Evolutionary conservation across 2,329 filamentous ascomycete species (phyloP).

Genomic region (Didymellaceae sp.): DNA sequence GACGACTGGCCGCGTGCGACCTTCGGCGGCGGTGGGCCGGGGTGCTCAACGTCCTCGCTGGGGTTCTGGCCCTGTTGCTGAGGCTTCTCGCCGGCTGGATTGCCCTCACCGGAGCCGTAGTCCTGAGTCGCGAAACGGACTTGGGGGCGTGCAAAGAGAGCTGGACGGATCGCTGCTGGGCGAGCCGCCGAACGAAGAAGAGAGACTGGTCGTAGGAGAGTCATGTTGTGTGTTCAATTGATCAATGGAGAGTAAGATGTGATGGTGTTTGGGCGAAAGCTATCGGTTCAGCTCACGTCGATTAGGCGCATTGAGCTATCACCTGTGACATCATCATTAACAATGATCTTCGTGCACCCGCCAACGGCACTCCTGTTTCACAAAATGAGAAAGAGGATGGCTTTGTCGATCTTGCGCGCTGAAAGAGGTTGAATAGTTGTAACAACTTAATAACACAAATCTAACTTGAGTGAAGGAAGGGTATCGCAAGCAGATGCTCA

Average conservation of each 20-base stretch:
- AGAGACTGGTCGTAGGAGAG: slow-evolving; percentile 37
- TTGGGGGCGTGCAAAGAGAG: slow-evolving; percentile 38
- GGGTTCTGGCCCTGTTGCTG: slow-evolving; percentile 51
- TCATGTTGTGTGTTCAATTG: slow-evolving; percentile 32
- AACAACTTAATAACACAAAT: not conserved
- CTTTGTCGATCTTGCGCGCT: slow-evolving; percentile 1
- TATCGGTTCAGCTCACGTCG: not conserved
- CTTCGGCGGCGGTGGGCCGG: slow-evolving; percentile 53
- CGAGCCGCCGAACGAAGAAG: slow-evolving; percentile 38
- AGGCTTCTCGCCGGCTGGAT: slow-evolving; percentile 53
- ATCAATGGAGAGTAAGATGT: not conserved
- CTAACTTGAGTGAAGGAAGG: slow-evolving; percentile 10
- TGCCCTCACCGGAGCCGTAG: slow-evolving; percentile 53
- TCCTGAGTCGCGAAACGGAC: slow-evolving; percentile 47
- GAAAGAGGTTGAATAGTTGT: not conserved
- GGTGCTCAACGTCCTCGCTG: slow-evolving; percentile 52
- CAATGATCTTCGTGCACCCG: slow-evolving; percentile 2
- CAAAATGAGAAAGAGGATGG: not conserved
- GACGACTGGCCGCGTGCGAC: slow-evolving; percentile 45
- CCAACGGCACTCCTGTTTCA: slow-evolving; percentile 11
- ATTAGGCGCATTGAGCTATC: not conserved
- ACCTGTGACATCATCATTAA: slow-evolving; percentile 13
- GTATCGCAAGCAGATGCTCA: slow-evolving; percentile 12
- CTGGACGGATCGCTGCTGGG: slow-evolving; percentile 29
- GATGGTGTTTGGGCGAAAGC: not conserved